A percentile compares a stretch with the other conserved stretches of the same genome.
Conservation (phyloP, 2,329 filamentous ascomycete species). For the Epichloe elymi region DNA sequence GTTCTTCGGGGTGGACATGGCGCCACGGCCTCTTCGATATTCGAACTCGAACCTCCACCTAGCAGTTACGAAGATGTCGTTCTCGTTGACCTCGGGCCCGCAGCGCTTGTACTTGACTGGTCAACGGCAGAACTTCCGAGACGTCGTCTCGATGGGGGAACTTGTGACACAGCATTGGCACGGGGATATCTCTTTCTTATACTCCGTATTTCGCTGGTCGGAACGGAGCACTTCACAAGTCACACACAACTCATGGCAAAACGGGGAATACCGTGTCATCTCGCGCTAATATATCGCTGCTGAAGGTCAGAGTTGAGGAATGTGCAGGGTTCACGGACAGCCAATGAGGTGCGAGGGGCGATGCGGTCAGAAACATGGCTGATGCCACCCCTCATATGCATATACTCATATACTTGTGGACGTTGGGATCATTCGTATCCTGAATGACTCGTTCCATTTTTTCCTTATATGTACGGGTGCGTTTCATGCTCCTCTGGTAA, state of each 20-base stretch:
- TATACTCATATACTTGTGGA: too few relatives aligned
- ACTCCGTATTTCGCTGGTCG: too few relatives aligned
- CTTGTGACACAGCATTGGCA: background rate
- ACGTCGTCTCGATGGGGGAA: too few relatives aligned
- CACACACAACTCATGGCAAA: background rate
- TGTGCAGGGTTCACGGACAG: background rate
- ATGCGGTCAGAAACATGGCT: slow-evolving; percentile 3
- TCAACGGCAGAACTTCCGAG: background rate
- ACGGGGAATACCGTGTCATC: background rate
- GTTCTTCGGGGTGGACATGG: too few relatives aligned
- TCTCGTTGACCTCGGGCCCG: too few relatives aligned
- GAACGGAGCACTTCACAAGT: too few relatives aligned
- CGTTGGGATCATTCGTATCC: too few relatives aligned
- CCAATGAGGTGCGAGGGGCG: background rate
- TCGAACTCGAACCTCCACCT: too few relatives aligned
- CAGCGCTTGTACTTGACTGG: background rate
- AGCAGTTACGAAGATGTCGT: too few relatives aligned
- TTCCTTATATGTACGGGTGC: too few relatives aligned
- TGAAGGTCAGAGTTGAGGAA: background rate
- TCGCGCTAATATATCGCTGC: background rate
- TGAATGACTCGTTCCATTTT: too few relatives aligned
- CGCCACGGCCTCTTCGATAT: too few relatives aligned
- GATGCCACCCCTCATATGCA: background rate
- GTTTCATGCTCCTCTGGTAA: background rate
- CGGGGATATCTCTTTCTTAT: background rate